A percentile compares a stretch with the other conserved stretches of the same genome.
phyloP scores from a whole-genome alignment of 148 eudicot genomes.

The Beta vulgaris region DNA sequence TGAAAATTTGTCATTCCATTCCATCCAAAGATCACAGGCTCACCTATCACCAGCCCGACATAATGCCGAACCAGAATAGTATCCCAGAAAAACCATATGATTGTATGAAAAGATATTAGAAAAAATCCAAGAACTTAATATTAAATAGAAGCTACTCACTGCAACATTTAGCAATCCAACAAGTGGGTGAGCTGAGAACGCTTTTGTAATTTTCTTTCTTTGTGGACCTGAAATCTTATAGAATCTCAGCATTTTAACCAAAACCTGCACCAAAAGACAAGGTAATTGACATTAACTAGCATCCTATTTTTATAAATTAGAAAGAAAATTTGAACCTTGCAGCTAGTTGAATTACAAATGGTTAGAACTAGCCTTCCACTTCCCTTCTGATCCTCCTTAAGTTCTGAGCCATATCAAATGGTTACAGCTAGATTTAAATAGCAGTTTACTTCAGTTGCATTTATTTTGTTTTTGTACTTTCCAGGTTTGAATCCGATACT shows the following conservation, averaged over 20 bases:
- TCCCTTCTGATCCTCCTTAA: too few species aligned
- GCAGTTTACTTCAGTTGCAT: too few species aligned
- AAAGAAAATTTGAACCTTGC: background rate
- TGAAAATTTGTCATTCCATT: background rate
- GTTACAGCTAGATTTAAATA: too few species aligned
- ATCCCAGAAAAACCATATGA: background rate
- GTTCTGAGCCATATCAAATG: too few species aligned
- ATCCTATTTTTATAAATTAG: background rate
- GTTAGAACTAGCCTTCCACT: too few species aligned
- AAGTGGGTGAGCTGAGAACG: conserved; percentile 46
- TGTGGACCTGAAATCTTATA: conserved; percentile 33
- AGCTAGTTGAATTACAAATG: too few species aligned
- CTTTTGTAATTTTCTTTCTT: conserved; percentile 32
- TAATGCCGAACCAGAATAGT: background rate
- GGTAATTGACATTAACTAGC: conserved; percentile 5
- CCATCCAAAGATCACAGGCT: background rate
- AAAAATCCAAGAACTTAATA: background rate
- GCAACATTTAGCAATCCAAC: conserved; percentile 79
- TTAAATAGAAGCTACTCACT: conserved; percentile 50
- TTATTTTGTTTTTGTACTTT: too few species aligned
- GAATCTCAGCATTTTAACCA: conserved; percentile 60
- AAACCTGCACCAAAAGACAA: conserved; percentile 49
- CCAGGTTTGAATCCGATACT: too few species aligned
- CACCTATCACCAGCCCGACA: background rate
- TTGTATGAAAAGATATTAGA: background rate